Percentiles rank a stretch among this genome's conserved stretches.
Conservation (phyloP, 1,284 basidiomycete species). For the Meira nashicola region DNA sequence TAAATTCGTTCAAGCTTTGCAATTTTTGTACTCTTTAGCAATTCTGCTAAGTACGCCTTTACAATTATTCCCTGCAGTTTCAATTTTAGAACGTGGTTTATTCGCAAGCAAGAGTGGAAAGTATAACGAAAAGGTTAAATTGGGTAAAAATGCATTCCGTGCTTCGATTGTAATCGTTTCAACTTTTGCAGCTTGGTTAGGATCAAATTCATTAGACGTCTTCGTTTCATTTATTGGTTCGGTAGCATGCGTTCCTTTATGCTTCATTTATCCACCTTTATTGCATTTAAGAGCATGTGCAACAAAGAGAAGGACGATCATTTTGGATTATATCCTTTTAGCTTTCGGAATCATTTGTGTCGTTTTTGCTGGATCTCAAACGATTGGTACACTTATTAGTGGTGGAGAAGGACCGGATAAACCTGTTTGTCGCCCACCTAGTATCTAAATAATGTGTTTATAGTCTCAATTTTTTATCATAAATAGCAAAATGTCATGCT, state of each 20-base stretch:
- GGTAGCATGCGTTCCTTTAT: conserved; percentile 89
- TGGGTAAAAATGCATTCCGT: conserved; percentile 90
- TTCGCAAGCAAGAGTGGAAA: conserved; percentile 74
- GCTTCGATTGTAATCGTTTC: conserved; percentile 71
- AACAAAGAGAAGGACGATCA: conserved; percentile 66
- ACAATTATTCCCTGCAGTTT: conserved; percentile 85
- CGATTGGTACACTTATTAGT: conserved; percentile 55
- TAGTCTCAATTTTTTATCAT: too few species aligned
- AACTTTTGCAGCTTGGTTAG: conserved; percentile 72
- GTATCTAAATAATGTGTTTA: too few species aligned
- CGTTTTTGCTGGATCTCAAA: conserved; percentile 76
- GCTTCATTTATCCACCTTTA: conserved; percentile 87
- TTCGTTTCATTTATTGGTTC: conserved; percentile 91
- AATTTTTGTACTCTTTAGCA: conserved; percentile 61
- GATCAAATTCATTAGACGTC: conserved; percentile 88
- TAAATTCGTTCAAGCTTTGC: conserved; percentile 81
- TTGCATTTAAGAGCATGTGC: conserved; percentile 86
- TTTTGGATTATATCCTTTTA: conserved; percentile 71
- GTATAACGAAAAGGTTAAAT: conserved; percentile 56
- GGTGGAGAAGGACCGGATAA: conserved; percentile 7
- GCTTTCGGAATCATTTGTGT: conserved; percentile 78
- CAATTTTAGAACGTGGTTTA: conserved; percentile 95
- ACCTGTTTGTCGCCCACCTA: conserved; percentile 15
- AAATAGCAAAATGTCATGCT: too few species aligned
- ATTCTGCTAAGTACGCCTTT: conserved; percentile 90